Base-by-base conservation (phyloP, 345 rosid species). In the Corchorus capsularis region DNA sequence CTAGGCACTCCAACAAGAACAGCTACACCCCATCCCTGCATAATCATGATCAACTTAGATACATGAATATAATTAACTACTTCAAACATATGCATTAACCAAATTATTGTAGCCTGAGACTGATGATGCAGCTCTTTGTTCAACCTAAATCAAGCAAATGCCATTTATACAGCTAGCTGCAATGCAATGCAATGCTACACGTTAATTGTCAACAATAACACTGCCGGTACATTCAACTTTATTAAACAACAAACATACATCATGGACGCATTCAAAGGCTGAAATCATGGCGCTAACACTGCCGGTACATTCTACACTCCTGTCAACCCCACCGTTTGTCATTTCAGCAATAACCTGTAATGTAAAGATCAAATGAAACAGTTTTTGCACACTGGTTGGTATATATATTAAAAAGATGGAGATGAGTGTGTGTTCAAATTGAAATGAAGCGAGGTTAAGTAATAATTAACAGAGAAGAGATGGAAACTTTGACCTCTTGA, bases 291-390 rank as follows among this genome's bases (percentile, higher is more conserved):
- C 79, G 45, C 68, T 59, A 39, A 75, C 22, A 43, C 59, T 79
- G 64, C 86, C 86, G 0, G 85, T 81, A 73, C 88, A 83, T 34
- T 86, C 89, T 0, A 86, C n/a, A 9, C 86, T 79, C 10, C 85
- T 68, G 66, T 86, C 85, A 34, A 81, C 83, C 52, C 89, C 86
- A n/a, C 89, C 89, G 50, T 78, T 66, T 4, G 85, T 86, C 81
- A 83, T 86, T 63, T 83, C 79, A 20, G 75, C 79, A 39, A 83
- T 79, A 32, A 86, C 78, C 84, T 82, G 82, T 16, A 22, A 27
- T 27, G 27, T 27, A 5, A 55, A 14, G 19, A 46, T 46, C 46
- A 39, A 46, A 39, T 17, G 8, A 32, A 39, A 43, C n/a, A 45
- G 19, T 45, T 13, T n/a, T 9, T 5, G n/a, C 17, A 13, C 5